Evolutionary conservation across 257 asterid species (phyloP).

Genomic region (Fraxinus quadrangulata): DNA sequence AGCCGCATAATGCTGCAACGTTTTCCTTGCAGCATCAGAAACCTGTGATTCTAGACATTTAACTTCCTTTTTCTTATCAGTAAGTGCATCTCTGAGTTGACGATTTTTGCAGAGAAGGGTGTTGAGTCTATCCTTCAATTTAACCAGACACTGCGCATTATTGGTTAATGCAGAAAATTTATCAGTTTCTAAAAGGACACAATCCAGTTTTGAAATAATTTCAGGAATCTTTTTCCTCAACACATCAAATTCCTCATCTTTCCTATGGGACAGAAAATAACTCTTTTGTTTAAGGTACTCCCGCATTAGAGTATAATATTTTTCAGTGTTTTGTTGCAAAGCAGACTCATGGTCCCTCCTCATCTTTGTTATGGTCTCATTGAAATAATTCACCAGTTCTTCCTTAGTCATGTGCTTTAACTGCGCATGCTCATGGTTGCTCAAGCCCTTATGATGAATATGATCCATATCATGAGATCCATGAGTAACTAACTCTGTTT

Average conservation of each 20-base stretch:
- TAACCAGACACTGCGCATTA: slow-evolving; percentile 37
- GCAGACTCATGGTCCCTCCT: slow-evolving; percentile 80
- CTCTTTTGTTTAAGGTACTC: slow-evolving; percentile 65
- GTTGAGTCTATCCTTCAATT: slow-evolving; percentile 54
- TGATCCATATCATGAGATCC: slow-evolving; percentile 60
- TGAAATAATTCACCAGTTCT: slow-evolving; percentile 60
- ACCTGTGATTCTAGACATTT: slow-evolving; percentile 52
- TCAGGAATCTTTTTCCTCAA: slow-evolving; percentile 66
- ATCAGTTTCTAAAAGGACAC: slow-evolving; percentile 53
- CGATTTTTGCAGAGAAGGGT: slow-evolving; percentile 64
- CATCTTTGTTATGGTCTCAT: slow-evolving; percentile 50
- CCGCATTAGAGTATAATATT: slow-evolving; percentile 56
- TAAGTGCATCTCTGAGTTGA: slow-evolving; percentile 52
- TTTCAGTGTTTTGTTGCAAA: slow-evolving; percentile 61
- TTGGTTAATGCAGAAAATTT: slow-evolving; percentile 40
- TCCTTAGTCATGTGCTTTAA: slow-evolving; percentile 56
- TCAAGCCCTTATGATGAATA: slow-evolving; percentile 25
- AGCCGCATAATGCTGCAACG: slow-evolving; percentile 47
- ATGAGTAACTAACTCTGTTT: slow-evolving; percentile 51
- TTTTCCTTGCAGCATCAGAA: slow-evolving; percentile 46
- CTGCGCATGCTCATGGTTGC: slow-evolving; percentile 53
- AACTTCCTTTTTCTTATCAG: slow-evolving; percentile 56
- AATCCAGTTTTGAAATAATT: slow-evolving; percentile 60
- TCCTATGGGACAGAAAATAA: slow-evolving; percentile 47
- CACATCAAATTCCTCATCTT: slow-evolving; percentile 67